Conservation (phyloP, 306 rosid species). For the Oxytropis ochrocephala region DNA sequence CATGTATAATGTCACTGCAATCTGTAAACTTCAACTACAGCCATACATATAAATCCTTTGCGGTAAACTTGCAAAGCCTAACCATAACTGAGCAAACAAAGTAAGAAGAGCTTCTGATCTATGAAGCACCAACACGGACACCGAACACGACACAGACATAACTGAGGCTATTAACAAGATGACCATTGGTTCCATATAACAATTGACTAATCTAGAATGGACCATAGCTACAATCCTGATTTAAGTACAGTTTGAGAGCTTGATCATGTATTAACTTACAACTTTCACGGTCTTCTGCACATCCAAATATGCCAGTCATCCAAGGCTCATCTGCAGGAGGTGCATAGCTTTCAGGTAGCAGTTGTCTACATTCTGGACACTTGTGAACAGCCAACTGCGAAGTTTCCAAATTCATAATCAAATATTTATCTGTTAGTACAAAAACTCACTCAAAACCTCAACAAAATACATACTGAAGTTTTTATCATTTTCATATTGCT, state of each 20-base stretch:
- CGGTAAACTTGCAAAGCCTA: not conserved
- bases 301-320: conserved; percentile 92
- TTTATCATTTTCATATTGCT: not conserved
- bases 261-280: conserved; percentile 53
- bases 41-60: not conserved
- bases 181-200: not conserved
- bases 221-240: not conserved
- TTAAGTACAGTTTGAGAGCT: not conserved
- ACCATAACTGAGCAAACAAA: not conserved
- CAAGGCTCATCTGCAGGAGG: conserved; percentile 95
- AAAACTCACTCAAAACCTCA: not conserved
- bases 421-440: not conserved
- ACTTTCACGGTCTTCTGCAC: conserved; percentile 80
- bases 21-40: not conserved
- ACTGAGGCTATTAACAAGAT: not conserved
- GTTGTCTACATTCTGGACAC: conserved; percentile 87
- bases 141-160: not conserved
- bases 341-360: conserved; percentile 85
- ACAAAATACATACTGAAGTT: not conserved
- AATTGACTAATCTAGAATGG: not conserved
- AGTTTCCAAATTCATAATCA: not conserved
- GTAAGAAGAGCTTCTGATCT: conserved; percentile 3
- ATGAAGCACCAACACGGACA: no score
- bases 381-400: conserved; percentile 66
- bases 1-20: conserved; percentile 1